Evolutionary conservation across 1,284 basidiomycete genomes (phyloP), one percentile per base, ranked within the genome.

Genomic region (Marasmius sp.): DNA sequence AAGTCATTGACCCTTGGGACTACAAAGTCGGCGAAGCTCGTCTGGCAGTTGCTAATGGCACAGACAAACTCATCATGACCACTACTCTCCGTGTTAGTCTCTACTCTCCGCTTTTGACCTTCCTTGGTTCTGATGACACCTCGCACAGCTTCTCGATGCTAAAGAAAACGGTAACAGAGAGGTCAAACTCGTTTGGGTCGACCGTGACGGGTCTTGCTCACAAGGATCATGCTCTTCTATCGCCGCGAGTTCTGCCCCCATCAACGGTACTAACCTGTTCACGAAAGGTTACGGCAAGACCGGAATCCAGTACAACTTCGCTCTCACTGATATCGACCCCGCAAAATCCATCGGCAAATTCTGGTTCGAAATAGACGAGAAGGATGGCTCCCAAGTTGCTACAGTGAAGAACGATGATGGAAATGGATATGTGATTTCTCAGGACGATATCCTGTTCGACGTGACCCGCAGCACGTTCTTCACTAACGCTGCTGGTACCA

Each of bases 111-210:
- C 27, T 7, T 4, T 18, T 14, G 43, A 14, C 18, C 43, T 45
- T 45, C 18, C 14, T 18, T 6, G 6, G 6, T 45, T 14, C 14
- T 45, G 43, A 45, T 45, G 18, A 5, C 5, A 5, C 27, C 18
- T 45, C 27, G 11, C 11, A 50, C 50, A 54, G 52, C 52, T 54
- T 18, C 34, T 54, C 18, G 38, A 54, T 18, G 14, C 52, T 9
- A 54, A 34, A 38, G 52, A 54, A n/a, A 54, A 54, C 36, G 34
- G 34, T 11, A 54, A 38, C 12, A 54, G 52, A 54, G 34, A 54
- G 38, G 52, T 54, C 52, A 54, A 37, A 18, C 33, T 54, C 37
- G 52, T 54, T 9, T 54, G 52, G 52, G 34, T 54, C 36, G 52
- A 54, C 36, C 27, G 16, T 12, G 34, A n/a, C 5, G 52, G 52